Conservation (phyloP, 2,329 filamentous ascomycete genomes). For the Dactylellina haptotyla region DNA sequence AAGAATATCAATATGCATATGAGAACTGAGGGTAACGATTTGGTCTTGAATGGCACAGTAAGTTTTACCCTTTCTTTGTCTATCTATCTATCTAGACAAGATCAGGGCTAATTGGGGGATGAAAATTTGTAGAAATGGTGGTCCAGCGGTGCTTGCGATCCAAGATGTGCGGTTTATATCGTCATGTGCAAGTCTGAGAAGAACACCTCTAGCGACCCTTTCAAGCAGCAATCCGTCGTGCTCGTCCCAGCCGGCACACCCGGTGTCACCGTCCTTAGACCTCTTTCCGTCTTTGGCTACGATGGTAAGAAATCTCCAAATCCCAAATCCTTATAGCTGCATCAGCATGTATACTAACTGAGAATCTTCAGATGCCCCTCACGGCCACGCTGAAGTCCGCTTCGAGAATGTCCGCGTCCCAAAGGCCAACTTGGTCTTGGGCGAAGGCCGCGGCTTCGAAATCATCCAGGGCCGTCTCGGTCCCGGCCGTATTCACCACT, state of each 20-base stretch:
- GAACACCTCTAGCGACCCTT: conserved; percentile 71
- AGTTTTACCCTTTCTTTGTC: conserved; percentile 57
- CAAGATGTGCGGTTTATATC: conserved; percentile 89
- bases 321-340: background rate
- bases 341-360: conserved; percentile 16
- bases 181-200: conserved; percentile 82
- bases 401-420: conserved; percentile 93
- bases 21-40: conserved; percentile 82
- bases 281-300: conserved; percentile 93
- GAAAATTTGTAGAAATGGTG: conserved; percentile 85
- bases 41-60: conserved; percentile 87
- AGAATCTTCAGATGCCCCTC: conserved; percentile 78
- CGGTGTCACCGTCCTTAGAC: conserved; percentile 91
- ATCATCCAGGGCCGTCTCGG: conserved; percentile 97
- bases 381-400: conserved; percentile 91
- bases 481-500: conserved; percentile 95
- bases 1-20: conserved; percentile 91
- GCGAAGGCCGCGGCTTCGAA: conserved; percentile 93
- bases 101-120: background rate
- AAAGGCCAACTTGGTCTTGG: conserved; percentile 82
- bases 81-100: conserved; percentile 54
- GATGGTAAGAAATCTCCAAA: conserved; percentile 66
- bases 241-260: conserved; percentile 82
- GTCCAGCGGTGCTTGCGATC: conserved; percentile 94
- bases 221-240: conserved; percentile 92